Evolutionary conservation across 805 yeast species (phyloP).

Genomic region (Pichia rugopelliculosa): DNA sequence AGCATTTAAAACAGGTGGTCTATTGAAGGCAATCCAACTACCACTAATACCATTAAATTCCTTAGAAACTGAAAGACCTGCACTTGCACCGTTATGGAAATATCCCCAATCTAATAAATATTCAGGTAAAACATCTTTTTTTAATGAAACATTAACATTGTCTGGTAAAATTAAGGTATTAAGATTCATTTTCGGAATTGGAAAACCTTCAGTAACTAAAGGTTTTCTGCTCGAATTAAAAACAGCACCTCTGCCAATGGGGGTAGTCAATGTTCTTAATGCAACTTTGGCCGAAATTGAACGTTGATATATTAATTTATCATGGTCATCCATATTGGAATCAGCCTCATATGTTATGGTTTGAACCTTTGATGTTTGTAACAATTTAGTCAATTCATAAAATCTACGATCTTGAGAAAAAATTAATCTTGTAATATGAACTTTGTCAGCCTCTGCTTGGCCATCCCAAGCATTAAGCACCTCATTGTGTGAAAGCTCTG

Average conservation of each 20-base stretch:
- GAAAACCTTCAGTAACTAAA: slow-evolving; percentile 75
- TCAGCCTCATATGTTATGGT: slow-evolving; percentile 35
- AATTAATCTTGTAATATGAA: slow-evolving; percentile 59
- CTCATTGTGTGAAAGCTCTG: slow-evolving; percentile 37
- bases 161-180: slow-evolving; percentile 58
- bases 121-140: slow-evolving; percentile 44
- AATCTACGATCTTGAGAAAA: slow-evolving; percentile 75
- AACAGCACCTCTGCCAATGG: slow-evolving; percentile 73
- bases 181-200: slow-evolving; percentile 69
- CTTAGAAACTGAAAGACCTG: slow-evolving; percentile 67
- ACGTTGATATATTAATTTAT: slow-evolving; percentile 47
- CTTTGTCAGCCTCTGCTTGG: slow-evolving; percentile 60
- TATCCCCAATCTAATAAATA: slow-evolving; percentile 67
- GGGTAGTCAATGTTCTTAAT: slow-evolving; percentile 64
- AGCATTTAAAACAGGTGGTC: slow-evolving; percentile 60
- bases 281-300: slow-evolving; percentile 53
- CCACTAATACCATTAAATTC: slow-evolving; percentile 69
- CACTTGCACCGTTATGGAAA: slow-evolving; percentile 86
- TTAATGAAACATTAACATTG: slow-evolving; percentile 51
- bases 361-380: slow-evolving; percentile 67
- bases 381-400: slow-evolving; percentile 62
- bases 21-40: slow-evolving; percentile 86
- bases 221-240: slow-evolving; percentile 66
- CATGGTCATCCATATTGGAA: slow-evolving; percentile 44
- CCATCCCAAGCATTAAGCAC: slow-evolving; percentile 59